Conservation (phyloP, 2,329 filamentous ascomycete species). For the Microdochium nivale region DNA sequence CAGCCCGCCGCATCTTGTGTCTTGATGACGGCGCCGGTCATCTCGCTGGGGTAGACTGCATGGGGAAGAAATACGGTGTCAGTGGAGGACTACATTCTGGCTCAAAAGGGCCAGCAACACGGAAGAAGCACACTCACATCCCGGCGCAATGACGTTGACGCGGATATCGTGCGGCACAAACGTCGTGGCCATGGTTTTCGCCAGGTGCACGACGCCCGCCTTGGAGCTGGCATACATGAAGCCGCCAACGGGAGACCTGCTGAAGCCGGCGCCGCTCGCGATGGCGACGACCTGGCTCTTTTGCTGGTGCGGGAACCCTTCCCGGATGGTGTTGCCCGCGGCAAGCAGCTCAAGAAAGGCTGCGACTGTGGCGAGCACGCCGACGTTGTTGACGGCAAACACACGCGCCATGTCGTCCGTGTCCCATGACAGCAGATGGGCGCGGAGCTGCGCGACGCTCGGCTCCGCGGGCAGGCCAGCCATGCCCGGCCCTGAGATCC, state of each 20-base stretch:
- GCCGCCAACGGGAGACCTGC: slow-evolving; percentile 50
- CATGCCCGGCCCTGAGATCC: slow-evolving; percentile 27
- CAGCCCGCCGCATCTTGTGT: slow-evolving; percentile 9
- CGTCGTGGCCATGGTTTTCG: slow-evolving; percentile 55
- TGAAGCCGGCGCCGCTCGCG: slow-evolving; percentile 54
- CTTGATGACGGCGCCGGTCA: slow-evolving; percentile 26
- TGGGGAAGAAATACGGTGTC: not conserved
- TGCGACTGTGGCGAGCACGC: slow-evolving; percentile 54
- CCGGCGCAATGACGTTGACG: slow-evolving; percentile 15
- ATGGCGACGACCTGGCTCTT: slow-evolving; percentile 46
- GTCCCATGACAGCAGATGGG: slow-evolving; percentile 8
- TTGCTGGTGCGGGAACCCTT: slow-evolving; percentile 35
- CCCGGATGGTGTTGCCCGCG: slow-evolving; percentile 41
- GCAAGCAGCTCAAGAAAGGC: slow-evolving; percentile 54
- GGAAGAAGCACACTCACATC: slow-evolving; percentile 16
- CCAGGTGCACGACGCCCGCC: slow-evolving; percentile 55
- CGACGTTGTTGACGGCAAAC: slow-evolving; percentile 50
- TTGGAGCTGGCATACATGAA: slow-evolving; percentile 61
- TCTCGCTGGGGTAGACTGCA: slow-evolving; percentile 35
- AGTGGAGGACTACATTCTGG: not conserved
- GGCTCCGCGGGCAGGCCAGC: slow-evolving; percentile 29
- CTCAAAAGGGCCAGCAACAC: too few species aligned
- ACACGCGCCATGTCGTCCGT: slow-evolving; percentile 48
- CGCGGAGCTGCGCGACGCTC: slow-evolving; percentile 9
- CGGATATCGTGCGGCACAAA: slow-evolving; percentile 47